phyloP scores from a whole-genome alignment of 805 yeast species.

The fission yeast (Schizosaccharomyces pombe) region ASM294v3 CU329670.1:5216501-5217000 shows the following conservation, averaged over 20 bases:
- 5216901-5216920: constrained; percentile 65
- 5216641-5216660: constrained; percentile 45
- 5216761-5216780: constrained; percentile 38
- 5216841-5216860: constrained; percentile 31
- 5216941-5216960: constrained; percentile 6
- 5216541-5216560: constrained; percentile 1
- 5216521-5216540: not conserved
- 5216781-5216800: constrained; percentile 31
- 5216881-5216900: constrained; percentile 72
- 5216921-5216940: constrained; percentile 46
- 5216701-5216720: constrained; percentile 47
- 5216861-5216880: constrained; percentile 51
- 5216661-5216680: constrained; percentile 65
- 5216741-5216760: constrained; percentile 46
- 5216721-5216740: constrained; percentile 36
- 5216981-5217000: constrained; percentile 39
- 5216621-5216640: constrained; percentile 36
- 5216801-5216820: constrained; percentile 26
- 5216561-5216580: not conserved
- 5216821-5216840: constrained; percentile 17
- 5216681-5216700: constrained; percentile 64
- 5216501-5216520: constrained; percentile 2
- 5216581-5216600: constrained; percentile 7
- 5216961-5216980: constrained; percentile 15
- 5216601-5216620: constrained; percentile 39